Base-by-base conservation (phyloP, 768 basidiomycete genomes). In the Agrocybe praecox region DNA sequence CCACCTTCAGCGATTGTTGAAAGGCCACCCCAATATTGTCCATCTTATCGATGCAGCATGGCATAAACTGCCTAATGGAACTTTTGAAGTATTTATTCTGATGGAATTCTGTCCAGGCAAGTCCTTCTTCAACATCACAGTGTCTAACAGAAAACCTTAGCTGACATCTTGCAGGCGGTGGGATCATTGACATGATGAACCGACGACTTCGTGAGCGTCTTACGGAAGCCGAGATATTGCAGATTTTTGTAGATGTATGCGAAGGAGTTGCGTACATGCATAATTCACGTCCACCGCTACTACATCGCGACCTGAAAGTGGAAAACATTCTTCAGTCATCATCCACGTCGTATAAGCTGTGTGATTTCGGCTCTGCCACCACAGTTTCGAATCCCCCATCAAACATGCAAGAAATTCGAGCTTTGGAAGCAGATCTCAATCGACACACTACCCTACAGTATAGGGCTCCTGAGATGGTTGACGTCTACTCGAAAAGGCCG, bases 111-210 rank as follows among this genome's bases (percentile, higher is more conserved):
- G 94, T 71, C 81, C 93, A 59, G 96, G 95, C 88, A 67, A 61
- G 82, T 74, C 18, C n/a, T 19, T 43, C 22, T 10, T 6, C n/a
- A n/a, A 45, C 1, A 11, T 42, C 15, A 21, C 26, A 47, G 32
- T 24, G 3, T 40, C 5, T 21, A n/a, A 33, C 7, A 24, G 15
- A 44, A 33, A 29, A 5, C 9, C 36, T 65, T 42, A 65, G n/a
- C 65, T 53, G 6, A 46, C 9, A 18, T n/a, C 6, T 49, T 36
- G 61, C 53, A 94, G 95, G 95, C 47, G 97, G 97, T 36, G 97
- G 97, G 33, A 98, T 99, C 62, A 98, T 99, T 73, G 97, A 99
- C 76, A 95, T 98, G 89, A 95, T 99, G 92, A 99, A 99, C 73
- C 87, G 95, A 63, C 86, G 97, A 51, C 81, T 99, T 46, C 85